A percentile compares a stretch with the other conserved stretches of the same genome.
These are phyloP conservation scores for Rubroboletus pulcherrimus DNA, from an alignment of 768 basidiomycete genomes.

Conservation along the genomic window DNA sequence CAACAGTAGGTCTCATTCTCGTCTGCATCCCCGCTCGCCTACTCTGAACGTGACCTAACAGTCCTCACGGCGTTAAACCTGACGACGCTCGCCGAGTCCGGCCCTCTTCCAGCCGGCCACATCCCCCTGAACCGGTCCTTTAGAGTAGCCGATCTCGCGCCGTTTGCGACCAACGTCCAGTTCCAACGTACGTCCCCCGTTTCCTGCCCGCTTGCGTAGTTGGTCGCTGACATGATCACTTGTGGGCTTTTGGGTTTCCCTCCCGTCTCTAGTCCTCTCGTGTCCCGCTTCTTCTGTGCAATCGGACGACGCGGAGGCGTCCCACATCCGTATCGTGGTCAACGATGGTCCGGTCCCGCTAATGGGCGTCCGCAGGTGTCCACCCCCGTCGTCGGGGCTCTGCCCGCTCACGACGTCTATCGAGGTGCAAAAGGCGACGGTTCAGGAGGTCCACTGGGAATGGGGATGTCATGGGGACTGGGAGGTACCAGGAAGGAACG, in stretches of 20 bases:
- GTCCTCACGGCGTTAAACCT: conserved; percentile 86
- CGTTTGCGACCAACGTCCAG: conserved; percentile 86
- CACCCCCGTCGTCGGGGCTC: conserved; percentile 54
- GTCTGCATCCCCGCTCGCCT: not conserved
- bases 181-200: conserved; percentile 65
- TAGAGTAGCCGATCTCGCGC: conserved; percentile 71
- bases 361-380: conserved; percentile 72
- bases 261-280: conserved; percentile 63
- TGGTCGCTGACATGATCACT: too few relatives aligned
- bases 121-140: conserved; percentile 65
- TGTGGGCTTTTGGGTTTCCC: too few relatives aligned
- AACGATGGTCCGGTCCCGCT: conserved; percentile 87
- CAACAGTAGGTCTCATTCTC: conserved; percentile 50
- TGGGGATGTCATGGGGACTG: conserved; percentile 78
- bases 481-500: conserved; percentile 58
- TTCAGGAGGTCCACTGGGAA: conserved; percentile 64
- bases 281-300: conserved; percentile 34
- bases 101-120: conserved; percentile 72
- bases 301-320: conserved; percentile 30
- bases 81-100: conserved; percentile 64
- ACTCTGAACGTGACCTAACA: conserved; percentile 22
- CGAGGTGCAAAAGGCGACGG: conserved; percentile 59
- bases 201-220: too few relatives aligned
- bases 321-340: conserved; percentile 76
- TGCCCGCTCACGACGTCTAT: conserved; percentile 75